These are phyloP conservation scores for Malassezia caprae DNA, from an alignment of 1,284 basidiomycete species.

Conservation along the genomic window DNA sequence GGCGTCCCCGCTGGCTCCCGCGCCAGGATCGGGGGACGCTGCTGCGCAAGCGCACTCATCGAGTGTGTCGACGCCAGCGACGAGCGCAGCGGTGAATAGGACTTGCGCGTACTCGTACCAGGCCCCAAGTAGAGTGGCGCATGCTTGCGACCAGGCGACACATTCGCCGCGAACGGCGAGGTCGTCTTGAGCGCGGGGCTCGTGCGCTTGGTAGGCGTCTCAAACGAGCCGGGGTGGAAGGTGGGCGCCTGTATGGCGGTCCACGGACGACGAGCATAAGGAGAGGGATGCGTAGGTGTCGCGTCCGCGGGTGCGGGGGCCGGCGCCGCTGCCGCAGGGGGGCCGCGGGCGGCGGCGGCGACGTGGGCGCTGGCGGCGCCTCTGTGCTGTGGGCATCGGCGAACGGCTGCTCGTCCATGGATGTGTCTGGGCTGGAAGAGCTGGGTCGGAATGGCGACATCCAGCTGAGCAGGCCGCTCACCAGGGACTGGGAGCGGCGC, in stretches of 20 bases:
- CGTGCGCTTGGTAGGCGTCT: slow-evolving; percentile 5
- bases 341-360: not conserved
- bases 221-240: slow-evolving; percentile 10
- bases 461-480: slow-evolving; percentile 15
- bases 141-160: slow-evolving; percentile 9
- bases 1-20: not conserved
- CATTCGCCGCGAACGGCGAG: slow-evolving; percentile 4
- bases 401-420: slow-evolving; percentile 2
- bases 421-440: not conserved
- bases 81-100: slow-evolving; percentile 12
- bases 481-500: slow-evolving; percentile 12
- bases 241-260: not conserved
- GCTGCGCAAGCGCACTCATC: not conserved
- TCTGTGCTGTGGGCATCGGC: not conserved
- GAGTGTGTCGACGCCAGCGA: not conserved
- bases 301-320: not conserved
- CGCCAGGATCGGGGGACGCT: not conserved
- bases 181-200: not conserved
- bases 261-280: not conserved
- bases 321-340: not conserved
- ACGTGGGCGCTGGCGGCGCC: not conserved
- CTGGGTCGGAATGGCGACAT: slow-evolving; percentile 5
- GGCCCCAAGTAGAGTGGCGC: slow-evolving; percentile 16
- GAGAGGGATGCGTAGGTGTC: not conserved
- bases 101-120: slow-evolving; percentile 3